Conservation (phyloP, 208 protist species). For the Trypanosoma theileri region DNA sequence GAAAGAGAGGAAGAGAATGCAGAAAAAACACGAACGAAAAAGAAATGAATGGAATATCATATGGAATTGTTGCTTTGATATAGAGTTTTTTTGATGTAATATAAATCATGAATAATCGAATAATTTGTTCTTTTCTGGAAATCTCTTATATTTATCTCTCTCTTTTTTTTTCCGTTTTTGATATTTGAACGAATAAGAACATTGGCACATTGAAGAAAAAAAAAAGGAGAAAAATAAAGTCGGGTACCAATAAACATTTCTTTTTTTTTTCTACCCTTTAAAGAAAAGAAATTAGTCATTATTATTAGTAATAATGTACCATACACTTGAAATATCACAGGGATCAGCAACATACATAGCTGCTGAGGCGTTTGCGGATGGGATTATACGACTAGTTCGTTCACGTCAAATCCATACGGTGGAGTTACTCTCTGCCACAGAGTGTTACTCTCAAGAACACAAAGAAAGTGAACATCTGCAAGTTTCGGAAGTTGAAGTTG, state of each 20-base stretch:
- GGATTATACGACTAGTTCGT: slow-evolving; percentile 23
- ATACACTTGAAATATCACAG: too few species aligned
- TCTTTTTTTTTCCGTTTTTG: too few species aligned
- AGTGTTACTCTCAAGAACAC: neutral
- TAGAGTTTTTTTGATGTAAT: too few species aligned
- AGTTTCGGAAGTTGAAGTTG: too few species aligned
- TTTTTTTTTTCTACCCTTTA: neutral
- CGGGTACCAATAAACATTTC: neutral
- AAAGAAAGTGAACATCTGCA: too few species aligned
- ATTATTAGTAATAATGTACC: too few species aligned
- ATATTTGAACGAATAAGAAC: neutral
- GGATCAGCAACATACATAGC: neutral
- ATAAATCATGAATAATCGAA: too few species aligned
- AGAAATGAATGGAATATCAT: neutral
- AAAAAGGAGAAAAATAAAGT: neutral
- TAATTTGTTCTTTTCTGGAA: neutral
- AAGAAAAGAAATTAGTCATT: neutral
- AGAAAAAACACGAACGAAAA: neutral
- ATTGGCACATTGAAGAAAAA: neutral
- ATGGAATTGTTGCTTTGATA: neutral
- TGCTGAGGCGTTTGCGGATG: slow-evolving; percentile 21
- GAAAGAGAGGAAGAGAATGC: slow-evolving; percentile 3
- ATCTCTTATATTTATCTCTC: neutral
- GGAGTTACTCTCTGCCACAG: slow-evolving; percentile 19
- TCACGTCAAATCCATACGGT: slow-evolving; percentile 32